These are phyloP conservation scores for Tuber melanosporum DNA, from an alignment of 495 filamentous ascomycete genomes.

Conservation along the genomic window DNA sequence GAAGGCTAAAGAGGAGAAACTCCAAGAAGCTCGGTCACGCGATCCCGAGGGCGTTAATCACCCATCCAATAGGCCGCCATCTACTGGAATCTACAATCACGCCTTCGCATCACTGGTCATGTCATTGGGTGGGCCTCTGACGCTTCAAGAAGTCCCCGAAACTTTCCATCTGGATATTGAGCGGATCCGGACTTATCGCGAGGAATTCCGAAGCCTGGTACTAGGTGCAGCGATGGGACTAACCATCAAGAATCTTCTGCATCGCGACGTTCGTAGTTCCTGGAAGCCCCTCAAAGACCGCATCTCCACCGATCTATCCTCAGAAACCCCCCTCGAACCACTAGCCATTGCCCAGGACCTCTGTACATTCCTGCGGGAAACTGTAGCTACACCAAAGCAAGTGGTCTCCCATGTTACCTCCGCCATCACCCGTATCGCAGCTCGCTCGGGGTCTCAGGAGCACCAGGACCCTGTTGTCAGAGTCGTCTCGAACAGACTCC, in stretches of 20 bases:
- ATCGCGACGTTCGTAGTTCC: slow-evolving; percentile 78
- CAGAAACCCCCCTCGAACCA: slow-evolving; percentile 59
- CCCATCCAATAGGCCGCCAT: slow-evolving; percentile 51
- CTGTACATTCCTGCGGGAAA: slow-evolving; percentile 49
- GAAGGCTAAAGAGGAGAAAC: slow-evolving; percentile 59
- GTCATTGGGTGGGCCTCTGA: slow-evolving; percentile 52
- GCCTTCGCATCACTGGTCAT: slow-evolving; percentile 62
- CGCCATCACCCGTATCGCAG: slow-evolving; percentile 45
- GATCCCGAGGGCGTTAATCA: slow-evolving; percentile 62
- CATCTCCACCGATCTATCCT: slow-evolving; percentile 55
- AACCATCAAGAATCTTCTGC: slow-evolving; percentile 90
- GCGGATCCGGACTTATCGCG: slow-evolving; percentile 62
- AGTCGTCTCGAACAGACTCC: slow-evolving; percentile 67
- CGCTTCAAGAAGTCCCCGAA: slow-evolving; percentile 63
- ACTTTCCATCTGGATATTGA: slow-evolving; percentile 74
- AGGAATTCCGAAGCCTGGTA: slow-evolving; percentile 68
- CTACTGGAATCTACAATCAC: slow-evolving; percentile 73
- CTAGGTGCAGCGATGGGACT: slow-evolving; percentile 71
- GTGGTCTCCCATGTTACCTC: slow-evolving; percentile 40
- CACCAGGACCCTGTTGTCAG: slow-evolving; percentile 73
- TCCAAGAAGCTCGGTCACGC: slow-evolving; percentile 63
- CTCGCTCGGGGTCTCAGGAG: slow-evolving; percentile 51
- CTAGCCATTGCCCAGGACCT: slow-evolving; percentile 49
- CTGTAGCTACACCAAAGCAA: slow-evolving; percentile 46
- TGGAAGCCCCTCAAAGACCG: slow-evolving; percentile 84